Percentiles rank a stretch among this genome's conserved stretches.
Conservation (phyloP, 306 rosid species). For the Cucurbita maxima region DNA sequence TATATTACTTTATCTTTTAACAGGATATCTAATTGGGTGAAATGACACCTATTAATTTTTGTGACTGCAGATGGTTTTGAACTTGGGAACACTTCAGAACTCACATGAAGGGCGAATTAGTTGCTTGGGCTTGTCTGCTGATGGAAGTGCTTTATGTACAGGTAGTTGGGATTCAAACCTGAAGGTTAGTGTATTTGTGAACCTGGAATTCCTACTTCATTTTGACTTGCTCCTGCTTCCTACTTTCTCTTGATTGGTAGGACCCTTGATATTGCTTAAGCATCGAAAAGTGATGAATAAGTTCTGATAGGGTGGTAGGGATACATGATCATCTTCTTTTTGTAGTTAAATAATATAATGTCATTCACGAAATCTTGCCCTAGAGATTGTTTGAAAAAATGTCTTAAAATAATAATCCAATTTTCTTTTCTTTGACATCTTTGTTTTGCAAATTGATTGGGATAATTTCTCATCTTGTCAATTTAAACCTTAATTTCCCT, state of each 20-base stretch:
- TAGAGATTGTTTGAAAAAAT: not conserved
- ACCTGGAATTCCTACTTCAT: constrained; percentile 2
- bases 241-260: not conserved
- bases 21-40: not conserved
- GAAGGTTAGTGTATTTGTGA: constrained; percentile 43
- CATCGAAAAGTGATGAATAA: not conserved
- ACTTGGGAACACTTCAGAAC: constrained; percentile 82
- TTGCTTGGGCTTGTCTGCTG: constrained; percentile 95
- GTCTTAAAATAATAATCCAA: not conserved
- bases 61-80: constrained; percentile 51
- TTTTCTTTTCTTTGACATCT: not conserved
- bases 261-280: not conserved
- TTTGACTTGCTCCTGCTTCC: not conserved
- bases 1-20: not conserved
- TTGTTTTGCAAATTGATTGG: not conserved
- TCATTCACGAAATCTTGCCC: not conserved
- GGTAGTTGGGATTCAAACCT: constrained; percentile 96
- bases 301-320: not conserved
- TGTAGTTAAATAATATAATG: not conserved
- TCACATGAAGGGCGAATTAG: constrained; percentile 63
- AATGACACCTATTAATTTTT: constrained; percentile 3
- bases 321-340: not conserved
- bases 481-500: not conserved
- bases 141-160: constrained; percentile 98
- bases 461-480: not conserved